These are phyloP conservation scores for Huiozyma sinensis DNA, from an alignment of 805 yeast genomes.

Conservation along the genomic window DNA sequence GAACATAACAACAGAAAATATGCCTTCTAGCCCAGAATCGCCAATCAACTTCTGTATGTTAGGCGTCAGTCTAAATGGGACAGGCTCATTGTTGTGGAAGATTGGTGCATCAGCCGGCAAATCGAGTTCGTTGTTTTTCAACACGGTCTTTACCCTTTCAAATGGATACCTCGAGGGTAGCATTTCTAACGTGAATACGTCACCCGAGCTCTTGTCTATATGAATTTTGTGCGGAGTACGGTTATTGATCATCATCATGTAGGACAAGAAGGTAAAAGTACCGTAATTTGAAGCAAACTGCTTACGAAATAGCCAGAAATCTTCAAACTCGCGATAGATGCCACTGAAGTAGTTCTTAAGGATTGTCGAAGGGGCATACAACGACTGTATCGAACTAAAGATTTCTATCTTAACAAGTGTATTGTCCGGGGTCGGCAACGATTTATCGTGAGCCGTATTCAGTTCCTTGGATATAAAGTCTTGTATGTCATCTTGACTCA, in stretches of 20 bases:
- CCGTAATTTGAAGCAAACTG: constrained; percentile 94
- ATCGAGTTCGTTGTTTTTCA: constrained; percentile 28
- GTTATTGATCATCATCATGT: constrained; percentile 85
- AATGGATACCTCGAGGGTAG: constrained; percentile 71
- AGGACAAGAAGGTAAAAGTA: constrained; percentile 81
- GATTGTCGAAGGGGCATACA: constrained; percentile 76
- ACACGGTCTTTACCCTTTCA: constrained; percentile 31
- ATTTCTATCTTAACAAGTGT: constrained; percentile 86
- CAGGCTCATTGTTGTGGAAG: constrained; percentile 83
- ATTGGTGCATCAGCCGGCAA: constrained; percentile 51
- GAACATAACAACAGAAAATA: constrained; percentile 74
- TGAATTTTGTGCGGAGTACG: constrained; percentile 91
- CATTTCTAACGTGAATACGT: constrained; percentile 92
- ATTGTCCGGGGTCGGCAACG: constrained; percentile 86
- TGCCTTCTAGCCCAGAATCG: constrained; percentile 86
- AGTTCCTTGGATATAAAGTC: constrained; percentile 76
- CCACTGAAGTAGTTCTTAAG: constrained; percentile 67
- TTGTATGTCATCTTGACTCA: constrained; percentile 81
- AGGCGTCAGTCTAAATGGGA: constrained; percentile 94
- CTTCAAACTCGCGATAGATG: constrained; percentile 70
- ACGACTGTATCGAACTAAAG: constrained; percentile 76
- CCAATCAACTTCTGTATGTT: constrained; percentile 91
- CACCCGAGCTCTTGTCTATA: constrained; percentile 71
- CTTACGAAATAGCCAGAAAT: constrained; percentile 93
- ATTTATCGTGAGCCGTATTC: constrained; percentile 87